Evolutionary conservation across 148 eudicot species (phyloP).

Genomic region (Cornus suecica): DNA sequence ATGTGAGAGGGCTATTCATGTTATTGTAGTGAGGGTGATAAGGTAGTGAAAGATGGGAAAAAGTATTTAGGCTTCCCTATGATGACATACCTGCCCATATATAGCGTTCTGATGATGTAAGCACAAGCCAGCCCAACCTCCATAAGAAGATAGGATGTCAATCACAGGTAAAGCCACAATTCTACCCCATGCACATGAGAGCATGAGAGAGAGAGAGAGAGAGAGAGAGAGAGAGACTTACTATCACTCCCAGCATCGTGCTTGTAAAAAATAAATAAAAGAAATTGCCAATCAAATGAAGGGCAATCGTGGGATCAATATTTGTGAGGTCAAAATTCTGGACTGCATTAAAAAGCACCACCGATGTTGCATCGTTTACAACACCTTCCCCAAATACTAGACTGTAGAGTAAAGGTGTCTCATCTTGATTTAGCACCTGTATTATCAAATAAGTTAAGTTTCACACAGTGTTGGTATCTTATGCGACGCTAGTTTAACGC

Average conservation of each 20-base stretch:
- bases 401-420: constrained; percentile 81
- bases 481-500: constrained; percentile 12
- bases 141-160: constrained; percentile 19
- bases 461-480: constrained; percentile 5
- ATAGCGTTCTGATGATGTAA: constrained; percentile 57
- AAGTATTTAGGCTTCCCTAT: neutral
- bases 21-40: neutral
- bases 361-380: constrained; percentile 82
- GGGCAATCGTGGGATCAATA: constrained; percentile 41
- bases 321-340: constrained; percentile 55
- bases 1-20: neutral
- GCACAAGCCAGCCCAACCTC: constrained; percentile 85
- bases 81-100: constrained; percentile 58
- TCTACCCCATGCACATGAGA: neutral
- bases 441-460: constrained; percentile 22
- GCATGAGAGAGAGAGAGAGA: neutral
- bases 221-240: constrained; percentile 20
- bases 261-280: constrained; percentile 55
- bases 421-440: constrained; percentile 82
- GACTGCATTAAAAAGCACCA: constrained; percentile 75
- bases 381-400: constrained; percentile 85
- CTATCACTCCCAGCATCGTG: constrained; percentile 60
- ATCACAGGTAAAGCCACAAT: neutral
- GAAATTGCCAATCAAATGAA: constrained; percentile 53
- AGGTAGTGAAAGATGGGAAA: neutral